phyloP scores from a whole-genome alignment of 106 monocot genomes.

The Dactylorhiza incarnata region DNA sequence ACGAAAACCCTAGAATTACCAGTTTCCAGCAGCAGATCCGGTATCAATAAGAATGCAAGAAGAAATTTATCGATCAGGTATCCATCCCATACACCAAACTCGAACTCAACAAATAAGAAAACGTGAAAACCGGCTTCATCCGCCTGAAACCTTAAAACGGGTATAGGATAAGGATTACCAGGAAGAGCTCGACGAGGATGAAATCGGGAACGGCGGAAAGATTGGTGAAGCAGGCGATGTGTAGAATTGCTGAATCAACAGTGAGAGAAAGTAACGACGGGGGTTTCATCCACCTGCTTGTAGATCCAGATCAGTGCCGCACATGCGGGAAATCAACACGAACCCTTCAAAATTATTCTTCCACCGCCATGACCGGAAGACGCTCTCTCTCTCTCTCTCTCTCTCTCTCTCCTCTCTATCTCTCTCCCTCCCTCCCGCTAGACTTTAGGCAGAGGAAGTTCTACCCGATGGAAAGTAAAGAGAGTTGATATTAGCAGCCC shows the following conservation, averaged over 20 bases:
- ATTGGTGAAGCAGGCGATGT: conserved; percentile 57
- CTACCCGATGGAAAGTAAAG: too few species aligned
- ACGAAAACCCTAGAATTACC: not conserved
- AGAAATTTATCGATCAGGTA: not conserved
- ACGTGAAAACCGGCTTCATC: not conserved
- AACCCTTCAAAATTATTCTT: too few species aligned
- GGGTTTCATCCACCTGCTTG: conserved; percentile 11
- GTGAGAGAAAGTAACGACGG: conserved; percentile 64
- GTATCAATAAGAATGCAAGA: not conserved
- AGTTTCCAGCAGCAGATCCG: not conserved
- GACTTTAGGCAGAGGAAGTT: too few species aligned
- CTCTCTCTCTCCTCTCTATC: too few species aligned
- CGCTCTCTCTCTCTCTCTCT: too few species aligned
- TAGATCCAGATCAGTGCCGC: not conserved
- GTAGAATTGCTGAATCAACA: conserved; percentile 48
- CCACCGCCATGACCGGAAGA: too few species aligned
- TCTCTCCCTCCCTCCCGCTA: too few species aligned
- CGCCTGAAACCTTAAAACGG: not conserved
- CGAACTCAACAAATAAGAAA: not conserved
- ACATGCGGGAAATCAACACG: not conserved
- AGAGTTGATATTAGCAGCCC: too few species aligned
- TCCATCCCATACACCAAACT: not conserved
- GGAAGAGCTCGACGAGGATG: conserved; percentile 59
- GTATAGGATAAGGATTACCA: conserved; percentile 14
- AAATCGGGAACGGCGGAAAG: conserved; percentile 62